Percentiles rank a stretch among this genome's conserved stretches.
phyloP scores from a whole-genome alignment of 495 filamentous ascomycete genomes.

The Aspergillus sparsus region DNA sequence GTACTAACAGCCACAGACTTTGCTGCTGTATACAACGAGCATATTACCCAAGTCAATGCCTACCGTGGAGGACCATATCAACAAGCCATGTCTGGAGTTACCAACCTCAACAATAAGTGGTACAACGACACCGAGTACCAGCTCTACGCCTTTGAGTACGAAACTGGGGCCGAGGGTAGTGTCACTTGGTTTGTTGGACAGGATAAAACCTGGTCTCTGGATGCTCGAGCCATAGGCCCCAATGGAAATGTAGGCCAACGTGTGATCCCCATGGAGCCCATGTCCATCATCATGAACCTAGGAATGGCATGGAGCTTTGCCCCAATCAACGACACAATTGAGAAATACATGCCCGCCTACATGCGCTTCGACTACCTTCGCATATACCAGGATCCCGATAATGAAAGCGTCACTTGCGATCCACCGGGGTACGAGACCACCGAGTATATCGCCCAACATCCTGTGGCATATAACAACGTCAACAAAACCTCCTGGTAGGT shows the following conservation, averaged over 20 bases:
- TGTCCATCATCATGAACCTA: constrained; percentile 70
- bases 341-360: constrained; percentile 61
- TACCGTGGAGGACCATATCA: constrained; percentile 72
- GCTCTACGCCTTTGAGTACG: constrained; percentile 72
- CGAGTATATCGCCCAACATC: constrained; percentile 66
- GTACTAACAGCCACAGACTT: constrained; percentile 41
- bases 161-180: constrained; percentile 59
- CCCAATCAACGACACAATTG: constrained; percentile 56
- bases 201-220: constrained; percentile 65
- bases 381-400: constrained; percentile 68
- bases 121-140: constrained; percentile 74
- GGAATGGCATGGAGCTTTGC: constrained; percentile 74
- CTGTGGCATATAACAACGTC: constrained; percentile 61
- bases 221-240: constrained; percentile 63
- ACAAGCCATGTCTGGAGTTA: constrained; percentile 71
- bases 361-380: constrained; percentile 75
- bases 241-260: constrained; percentile 76
- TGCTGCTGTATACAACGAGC: constrained; percentile 61
- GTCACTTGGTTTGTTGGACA: constrained; percentile 71
- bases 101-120: constrained; percentile 74
- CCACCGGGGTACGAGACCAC: constrained; percentile 69
- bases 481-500: constrained; percentile 60
- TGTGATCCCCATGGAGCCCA: constrained; percentile 67
- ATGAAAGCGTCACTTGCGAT: constrained; percentile 67
- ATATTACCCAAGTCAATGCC: constrained; percentile 61